Base-by-base conservation (phyloP, 768 basidiomycete species). In the Lactarius hengduanensis region DNA sequence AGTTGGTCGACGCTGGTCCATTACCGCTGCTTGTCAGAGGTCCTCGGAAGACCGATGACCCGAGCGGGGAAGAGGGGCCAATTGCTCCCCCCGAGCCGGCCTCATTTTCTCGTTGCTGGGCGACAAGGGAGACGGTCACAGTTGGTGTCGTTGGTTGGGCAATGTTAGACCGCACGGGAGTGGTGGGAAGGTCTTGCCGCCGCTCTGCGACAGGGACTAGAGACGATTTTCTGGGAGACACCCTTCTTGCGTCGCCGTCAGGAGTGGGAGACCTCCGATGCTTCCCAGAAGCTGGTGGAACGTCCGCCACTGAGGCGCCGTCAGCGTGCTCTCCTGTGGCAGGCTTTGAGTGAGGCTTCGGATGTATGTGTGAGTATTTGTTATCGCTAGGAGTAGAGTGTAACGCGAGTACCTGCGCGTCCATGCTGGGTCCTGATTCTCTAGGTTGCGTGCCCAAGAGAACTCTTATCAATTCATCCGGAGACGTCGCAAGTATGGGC, bases 261-360 rank as follows among this genome's bases (percentile, higher is more conserved):
- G 59, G 59, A 47, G 59, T 60, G 13, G 41, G 34, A 34, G 64
- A 45, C 64, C 64, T 40, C 30, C 7, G 40, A 22, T 47, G 59
- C 34, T 61, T 61, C 47, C 55, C 60, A 20, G 54, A 28, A 30
- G 34, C 20, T 16, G 28, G 15, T 22, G 54, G 40, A 1, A 26
- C 3, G 16, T 61, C 54, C 11, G 41, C 16, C 18, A 47, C 30
- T 9, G 64, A 47, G 18, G 40, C 26, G 22, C 10, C 30, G 53
- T 58, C 15, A 0, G 7, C 26, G 7, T 56, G 59, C 18, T 61
- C 41, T 47, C 20, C 32, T 15, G 61, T 36, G 36, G 13, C 40
- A 20, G 28, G 38, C 22, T 10, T 38, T n/a, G 16, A 22, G 10
- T 53, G n/a, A 32, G 34, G n/a, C 50, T 59, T 16, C n/a, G 26